A percentile compares a stretch with the other conserved stretches of the same genome.
phyloP scores from a whole-genome alignment of 768 basidiomycete species.

The Boletus speciosus region DNA sequence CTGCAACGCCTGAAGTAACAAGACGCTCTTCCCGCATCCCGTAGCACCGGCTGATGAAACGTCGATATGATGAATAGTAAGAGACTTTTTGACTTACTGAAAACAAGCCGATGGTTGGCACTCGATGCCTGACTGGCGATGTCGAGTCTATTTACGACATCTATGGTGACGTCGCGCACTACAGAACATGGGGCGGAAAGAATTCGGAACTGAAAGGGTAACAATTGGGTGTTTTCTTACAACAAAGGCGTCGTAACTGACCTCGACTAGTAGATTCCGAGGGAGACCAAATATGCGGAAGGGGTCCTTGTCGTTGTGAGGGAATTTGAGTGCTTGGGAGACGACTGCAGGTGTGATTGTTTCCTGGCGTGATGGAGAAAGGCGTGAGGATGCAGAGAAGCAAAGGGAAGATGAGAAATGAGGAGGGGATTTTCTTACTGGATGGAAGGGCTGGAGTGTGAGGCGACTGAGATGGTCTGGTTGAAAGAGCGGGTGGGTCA shows the following conservation, averaged over 20 bases:
- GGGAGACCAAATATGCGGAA: slow-evolving; percentile 72
- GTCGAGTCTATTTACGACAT: slow-evolving; percentile 51
- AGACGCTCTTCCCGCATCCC: slow-evolving; percentile 80
- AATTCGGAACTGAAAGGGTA: slow-evolving; percentile 54
- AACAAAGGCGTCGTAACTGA: slow-evolving; percentile 29
- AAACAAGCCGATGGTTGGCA: slow-evolving; percentile 49
- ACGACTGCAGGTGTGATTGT: slow-evolving; percentile 31
- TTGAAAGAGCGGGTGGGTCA: slow-evolving; percentile 43
- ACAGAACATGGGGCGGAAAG: slow-evolving; percentile 71
- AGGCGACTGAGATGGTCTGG: slow-evolving; percentile 35
- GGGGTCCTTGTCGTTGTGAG: slow-evolving; percentile 43
- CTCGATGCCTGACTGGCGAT: slow-evolving; percentile 48
- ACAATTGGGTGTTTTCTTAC: neutral
- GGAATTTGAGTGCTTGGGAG: slow-evolving; percentile 48
- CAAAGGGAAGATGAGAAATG: neutral
- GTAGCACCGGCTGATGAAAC: slow-evolving; percentile 55
- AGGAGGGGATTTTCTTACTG: slow-evolving; percentile 33
- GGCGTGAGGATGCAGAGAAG: neutral
- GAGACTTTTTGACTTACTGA: slow-evolving; percentile 48
- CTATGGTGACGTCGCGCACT: slow-evolving; percentile 63
- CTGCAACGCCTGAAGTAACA: slow-evolving; percentile 73
- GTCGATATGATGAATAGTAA: neutral
- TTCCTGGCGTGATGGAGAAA: slow-evolving; percentile 25
- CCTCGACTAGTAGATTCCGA: slow-evolving; percentile 66
- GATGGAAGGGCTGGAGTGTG: slow-evolving; percentile 40